These are phyloP conservation scores for Vitis hybrid DNA, from an alignment of 177 flowering plant species.

Conservation along the genomic window DNA sequence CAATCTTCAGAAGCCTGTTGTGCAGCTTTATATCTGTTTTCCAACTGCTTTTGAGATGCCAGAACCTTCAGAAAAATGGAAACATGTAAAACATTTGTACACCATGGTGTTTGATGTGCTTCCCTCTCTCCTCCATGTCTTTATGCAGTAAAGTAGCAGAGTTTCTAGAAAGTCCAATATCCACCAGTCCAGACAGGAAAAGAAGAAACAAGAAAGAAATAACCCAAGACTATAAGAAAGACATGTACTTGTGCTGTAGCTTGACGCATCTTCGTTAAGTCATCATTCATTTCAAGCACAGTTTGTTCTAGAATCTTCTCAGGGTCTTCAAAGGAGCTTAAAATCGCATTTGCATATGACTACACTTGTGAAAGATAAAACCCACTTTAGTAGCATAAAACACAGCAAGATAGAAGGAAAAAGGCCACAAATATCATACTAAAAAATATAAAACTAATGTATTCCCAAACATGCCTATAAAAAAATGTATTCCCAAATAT, in stretches of 20 bases:
- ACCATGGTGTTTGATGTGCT: no score
- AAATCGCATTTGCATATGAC: conserved; percentile 77
- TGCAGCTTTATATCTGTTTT: conserved; percentile 72
- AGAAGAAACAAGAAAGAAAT: conserved; percentile 1
- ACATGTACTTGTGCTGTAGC: conserved; percentile 73
- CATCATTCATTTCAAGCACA: conserved; percentile 81
- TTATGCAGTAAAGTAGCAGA: no score
- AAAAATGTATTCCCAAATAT: not conserved
- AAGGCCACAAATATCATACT: not conserved
- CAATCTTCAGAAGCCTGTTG: conserved; percentile 74
- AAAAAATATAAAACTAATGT: not conserved
- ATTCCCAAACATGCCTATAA: not conserved
- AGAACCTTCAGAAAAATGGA: conserved; percentile 47
- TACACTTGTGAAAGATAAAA: conserved; percentile 20
- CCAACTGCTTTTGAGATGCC: conserved; percentile 76
- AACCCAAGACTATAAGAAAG: not conserved
- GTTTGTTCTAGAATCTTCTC: conserved; percentile 83
- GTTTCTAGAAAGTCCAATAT: no score
- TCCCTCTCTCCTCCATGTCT: no score
- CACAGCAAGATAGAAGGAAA: not conserved
- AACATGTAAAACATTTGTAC: not conserved
- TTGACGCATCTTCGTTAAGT: conserved; percentile 82
- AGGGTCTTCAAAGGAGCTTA: conserved; percentile 80
- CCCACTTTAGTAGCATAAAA: not conserved
- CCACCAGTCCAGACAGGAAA: not conserved